Conservation (phyloP, 495 filamentous ascomycete species). For the Amniculicola lignicola region DNA sequence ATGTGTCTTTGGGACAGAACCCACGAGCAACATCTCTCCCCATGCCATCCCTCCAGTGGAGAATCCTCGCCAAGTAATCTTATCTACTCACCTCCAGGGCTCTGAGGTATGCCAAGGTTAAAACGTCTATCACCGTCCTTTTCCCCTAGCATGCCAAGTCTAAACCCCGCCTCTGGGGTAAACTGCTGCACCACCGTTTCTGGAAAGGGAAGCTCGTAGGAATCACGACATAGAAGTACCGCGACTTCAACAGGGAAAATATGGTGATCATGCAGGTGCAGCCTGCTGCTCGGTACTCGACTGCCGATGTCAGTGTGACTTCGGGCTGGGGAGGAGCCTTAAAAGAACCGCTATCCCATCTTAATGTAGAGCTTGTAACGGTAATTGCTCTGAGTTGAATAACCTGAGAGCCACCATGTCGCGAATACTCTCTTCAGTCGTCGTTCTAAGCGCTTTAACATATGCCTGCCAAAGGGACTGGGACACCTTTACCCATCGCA, state of each 20-base stretch:
- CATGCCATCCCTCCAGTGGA: background rate
- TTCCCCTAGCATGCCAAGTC: slow-evolving; percentile 8
- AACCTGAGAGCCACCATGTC: background rate
- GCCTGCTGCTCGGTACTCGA: background rate
- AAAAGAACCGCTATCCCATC: background rate
- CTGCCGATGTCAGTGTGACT: background rate
- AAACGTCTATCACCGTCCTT: background rate
- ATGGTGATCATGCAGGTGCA: background rate
- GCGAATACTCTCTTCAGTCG: slow-evolving; percentile 1
- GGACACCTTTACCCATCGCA: slow-evolving; percentile 17
- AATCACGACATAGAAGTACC: slow-evolving; percentile 9
- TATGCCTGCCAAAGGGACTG: slow-evolving; percentile 28
- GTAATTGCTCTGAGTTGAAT: background rate
- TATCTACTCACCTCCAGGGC: slow-evolving; percentile 4
- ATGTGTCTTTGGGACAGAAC: too few species aligned
- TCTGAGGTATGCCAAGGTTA: slow-evolving; percentile 24
- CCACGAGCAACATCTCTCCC: background rate
- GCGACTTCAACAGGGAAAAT: background rate
- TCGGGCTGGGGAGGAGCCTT: background rate
- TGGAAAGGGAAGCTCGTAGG: slow-evolving; percentile 23
- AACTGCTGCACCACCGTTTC: slow-evolving; percentile 8
- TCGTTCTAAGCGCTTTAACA: slow-evolving; percentile 16
- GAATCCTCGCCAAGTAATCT: slow-evolving; percentile 3
- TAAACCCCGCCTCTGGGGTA: slow-evolving; percentile 14
- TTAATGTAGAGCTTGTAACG: background rate